Conservation (phyloP, 1,284 basidiomycete genomes). For the Marasmius sp. region DNA sequence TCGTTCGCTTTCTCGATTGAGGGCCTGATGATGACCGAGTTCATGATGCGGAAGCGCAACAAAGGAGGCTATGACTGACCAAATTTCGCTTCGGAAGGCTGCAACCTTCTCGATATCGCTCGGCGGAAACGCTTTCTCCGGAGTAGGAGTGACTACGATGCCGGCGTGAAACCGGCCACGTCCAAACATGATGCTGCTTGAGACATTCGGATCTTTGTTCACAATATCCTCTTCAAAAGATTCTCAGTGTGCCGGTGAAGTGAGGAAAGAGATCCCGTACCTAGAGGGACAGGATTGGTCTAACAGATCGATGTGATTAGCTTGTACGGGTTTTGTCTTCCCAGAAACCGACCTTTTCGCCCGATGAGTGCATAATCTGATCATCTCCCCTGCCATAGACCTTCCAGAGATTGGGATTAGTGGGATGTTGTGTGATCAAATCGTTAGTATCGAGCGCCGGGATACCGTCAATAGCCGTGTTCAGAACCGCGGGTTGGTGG, state of each 20-base stretch:
- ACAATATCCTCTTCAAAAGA: not conserved
- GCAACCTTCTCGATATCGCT: not conserved
- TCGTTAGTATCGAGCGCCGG: slow-evolving; percentile 9
- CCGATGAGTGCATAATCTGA: slow-evolving; percentile 41
- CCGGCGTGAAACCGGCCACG: not conserved
- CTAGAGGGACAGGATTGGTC: slow-evolving; percentile 1
- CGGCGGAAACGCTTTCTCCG: not conserved
- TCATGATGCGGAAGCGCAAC: too few relatives aligned
- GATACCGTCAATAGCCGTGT: slow-evolving; percentile 5
- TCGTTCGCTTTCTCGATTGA: not conserved
- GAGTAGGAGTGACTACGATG: not conserved
- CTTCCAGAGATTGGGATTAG: slow-evolving; percentile 31
- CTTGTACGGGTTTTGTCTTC: not conserved
- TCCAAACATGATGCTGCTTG: not conserved
- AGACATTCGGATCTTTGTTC: not conserved
- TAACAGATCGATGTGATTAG: not conserved
- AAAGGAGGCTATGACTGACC: not conserved
- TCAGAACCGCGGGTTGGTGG: slow-evolving; percentile 11
- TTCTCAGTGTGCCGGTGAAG: not conserved
- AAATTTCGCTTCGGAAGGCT: not conserved
- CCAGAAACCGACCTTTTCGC: slow-evolving; percentile 33
- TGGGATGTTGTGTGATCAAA: slow-evolving; percentile 32
- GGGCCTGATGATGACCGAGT: not conserved
- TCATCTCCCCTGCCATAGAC: slow-evolving; percentile 38
- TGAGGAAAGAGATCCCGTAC: not conserved